Evolutionary conservation across 306 rosid genomes (phyloP).

Genomic region (Erythrophleum fordii): DNA sequence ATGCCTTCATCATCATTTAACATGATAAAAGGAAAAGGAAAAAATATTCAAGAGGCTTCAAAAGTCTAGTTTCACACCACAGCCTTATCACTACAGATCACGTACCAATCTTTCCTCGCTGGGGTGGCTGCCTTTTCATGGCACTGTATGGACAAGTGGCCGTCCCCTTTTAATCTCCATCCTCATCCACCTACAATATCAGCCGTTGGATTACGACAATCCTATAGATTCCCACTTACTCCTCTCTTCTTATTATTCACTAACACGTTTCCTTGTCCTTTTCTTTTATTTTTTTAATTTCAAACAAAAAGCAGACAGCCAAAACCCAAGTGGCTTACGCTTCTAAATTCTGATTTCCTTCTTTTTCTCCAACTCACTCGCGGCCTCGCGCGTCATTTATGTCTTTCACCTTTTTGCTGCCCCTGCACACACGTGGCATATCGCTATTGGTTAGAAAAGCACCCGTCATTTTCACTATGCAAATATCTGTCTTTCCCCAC

Average conservation of each 20-base stretch:
- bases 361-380: neutral
- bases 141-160: too few species aligned
- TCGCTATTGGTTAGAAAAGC: conserved; percentile 21
- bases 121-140: too few species aligned
- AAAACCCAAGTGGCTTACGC: conserved; percentile 2
- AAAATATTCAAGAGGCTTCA: too few species aligned
- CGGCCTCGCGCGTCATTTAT: neutral
- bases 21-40: too few species aligned
- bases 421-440: conserved; percentile 31
- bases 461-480: neutral
- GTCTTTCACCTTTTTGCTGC: conserved; percentile 23
- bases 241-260: neutral
- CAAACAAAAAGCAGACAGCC: neutral
- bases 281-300: neutral
- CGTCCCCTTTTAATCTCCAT: neutral
- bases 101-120: too few species aligned
- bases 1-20: too few species aligned
- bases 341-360: neutral
- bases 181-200: neutral
- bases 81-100: too few species aligned
- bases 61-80: too few species aligned
- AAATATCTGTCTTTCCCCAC: neutral
- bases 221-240: conserved; percentile 24
- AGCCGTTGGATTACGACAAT: conserved; percentile 32
- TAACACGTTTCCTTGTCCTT: neutral